Conservation (phyloP, 768 basidiomycete species). For the Amanita molliuscula region DNA sequence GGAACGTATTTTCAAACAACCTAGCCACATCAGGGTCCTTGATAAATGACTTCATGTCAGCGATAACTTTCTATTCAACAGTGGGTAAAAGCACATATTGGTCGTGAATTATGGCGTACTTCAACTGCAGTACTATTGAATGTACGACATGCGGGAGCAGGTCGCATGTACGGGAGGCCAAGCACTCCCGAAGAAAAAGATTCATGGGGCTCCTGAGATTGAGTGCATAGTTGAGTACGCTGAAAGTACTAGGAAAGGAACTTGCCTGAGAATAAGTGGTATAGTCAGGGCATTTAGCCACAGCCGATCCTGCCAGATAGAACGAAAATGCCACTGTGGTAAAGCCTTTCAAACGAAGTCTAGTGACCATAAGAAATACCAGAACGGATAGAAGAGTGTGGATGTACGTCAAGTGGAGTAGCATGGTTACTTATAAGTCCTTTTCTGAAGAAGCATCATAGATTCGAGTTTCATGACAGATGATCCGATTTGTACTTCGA, state of each 20-base stretch:
- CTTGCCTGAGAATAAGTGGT: conserved; percentile 45
- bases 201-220: conserved; percentile 44
- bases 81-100: not conserved
- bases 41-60: conserved; percentile 60
- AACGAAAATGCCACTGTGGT: conserved; percentile 17
- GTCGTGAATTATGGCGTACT: conserved; percentile 23
- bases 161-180: conserved; percentile 64
- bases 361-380: conserved; percentile 12
- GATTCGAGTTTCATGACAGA: not conserved
- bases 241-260: not conserved
- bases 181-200: conserved; percentile 49
- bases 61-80: conserved; percentile 43
- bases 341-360: conserved; percentile 13
- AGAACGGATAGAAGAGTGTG: not conserved
- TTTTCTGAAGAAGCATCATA: not conserved
- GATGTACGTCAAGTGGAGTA: not conserved
- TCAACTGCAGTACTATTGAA: conserved; percentile 72
- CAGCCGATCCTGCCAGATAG: conserved; percentile 9
- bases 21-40: conserved; percentile 73
- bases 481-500: no score
- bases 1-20: conserved; percentile 75
- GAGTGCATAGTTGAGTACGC: conserved; percentile 4
- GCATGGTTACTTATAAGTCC: not conserved
- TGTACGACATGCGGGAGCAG: conserved; percentile 56
- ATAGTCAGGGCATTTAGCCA: conserved; percentile 51